Percentiles rank a stretch among this genome's conserved stretches.
phyloP scores from a whole-genome alignment of 208 protist genomes.

The Willaertia magna region DNA sequence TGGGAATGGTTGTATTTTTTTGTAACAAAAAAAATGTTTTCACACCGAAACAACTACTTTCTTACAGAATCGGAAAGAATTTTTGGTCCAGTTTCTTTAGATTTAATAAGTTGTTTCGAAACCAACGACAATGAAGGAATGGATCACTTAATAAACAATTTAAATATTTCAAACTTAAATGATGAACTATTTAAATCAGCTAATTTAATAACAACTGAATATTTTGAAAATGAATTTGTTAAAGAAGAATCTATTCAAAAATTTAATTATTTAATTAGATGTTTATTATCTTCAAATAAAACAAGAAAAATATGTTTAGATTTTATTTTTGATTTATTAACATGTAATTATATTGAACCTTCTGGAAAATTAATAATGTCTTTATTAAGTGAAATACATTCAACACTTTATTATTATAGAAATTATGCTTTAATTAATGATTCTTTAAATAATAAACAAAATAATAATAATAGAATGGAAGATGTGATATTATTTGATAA shows the following conservation, averaged over 20 bases:
- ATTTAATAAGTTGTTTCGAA: too few relatives aligned
- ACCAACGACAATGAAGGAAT: too few relatives aligned
- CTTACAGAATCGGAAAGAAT: too few relatives aligned
- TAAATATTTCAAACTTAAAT: too few relatives aligned
- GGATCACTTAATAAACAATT: too few relatives aligned
- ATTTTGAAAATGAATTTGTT: too few relatives aligned
- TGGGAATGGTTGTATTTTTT: too few relatives aligned
- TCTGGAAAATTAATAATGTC: background rate
- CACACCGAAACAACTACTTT: too few relatives aligned
- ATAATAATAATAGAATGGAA: background rate
- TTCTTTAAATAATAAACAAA: background rate
- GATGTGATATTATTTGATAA: background rate
- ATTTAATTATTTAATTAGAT: background rate
- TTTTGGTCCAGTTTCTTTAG: too few relatives aligned
- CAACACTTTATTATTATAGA: background rate
- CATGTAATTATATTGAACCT: background rate
- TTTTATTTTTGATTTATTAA: background rate
- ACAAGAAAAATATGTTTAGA: background rate
- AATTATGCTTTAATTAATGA: background rate
- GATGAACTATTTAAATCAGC: too few relatives aligned
- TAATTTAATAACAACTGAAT: too few relatives aligned
- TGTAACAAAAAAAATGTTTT: too few relatives aligned
- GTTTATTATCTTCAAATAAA: background rate
- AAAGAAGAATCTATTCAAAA: background rate
- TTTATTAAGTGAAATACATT: background rate